Evolutionary conservation across 169 alveolate genomes (phyloP).

Genomic region (Eimeria zaria): DNA sequence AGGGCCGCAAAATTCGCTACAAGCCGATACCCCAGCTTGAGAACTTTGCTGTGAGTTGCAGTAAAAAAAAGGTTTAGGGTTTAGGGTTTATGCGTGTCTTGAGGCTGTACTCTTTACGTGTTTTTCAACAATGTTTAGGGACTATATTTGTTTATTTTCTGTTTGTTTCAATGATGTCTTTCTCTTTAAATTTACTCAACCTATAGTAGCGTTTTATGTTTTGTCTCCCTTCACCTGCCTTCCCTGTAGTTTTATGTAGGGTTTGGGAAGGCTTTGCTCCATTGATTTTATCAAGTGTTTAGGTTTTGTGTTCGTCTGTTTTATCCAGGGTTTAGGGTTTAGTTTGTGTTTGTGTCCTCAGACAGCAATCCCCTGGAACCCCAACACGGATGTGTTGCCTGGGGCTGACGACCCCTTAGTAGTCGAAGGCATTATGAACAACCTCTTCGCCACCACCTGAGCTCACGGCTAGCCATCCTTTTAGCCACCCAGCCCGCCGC

Average conservation of each 20-base stretch:
- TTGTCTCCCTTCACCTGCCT: neutral
- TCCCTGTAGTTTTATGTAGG: neutral
- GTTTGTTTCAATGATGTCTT: neutral
- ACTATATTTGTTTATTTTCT: neutral
- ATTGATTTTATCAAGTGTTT: too few species aligned
- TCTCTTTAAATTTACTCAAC: neutral
- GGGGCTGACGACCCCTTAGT: conserved; percentile 74
- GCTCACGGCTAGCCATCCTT: neutral
- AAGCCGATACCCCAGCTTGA: conserved; percentile 87
- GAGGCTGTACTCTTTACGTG: too few species aligned
- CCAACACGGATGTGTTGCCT: conserved; percentile 61
- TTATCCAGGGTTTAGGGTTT: neutral
- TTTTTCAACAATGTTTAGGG: neutral
- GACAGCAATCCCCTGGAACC: conserved; percentile 77
- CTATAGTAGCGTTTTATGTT: neutral
- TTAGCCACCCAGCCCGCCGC: conserved; percentile 2
- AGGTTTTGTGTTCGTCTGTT: too few species aligned
- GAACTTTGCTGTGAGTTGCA: conserved; percentile 80
- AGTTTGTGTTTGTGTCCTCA: neutral
- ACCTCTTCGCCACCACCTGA: conserved; percentile 66
- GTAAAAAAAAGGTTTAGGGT: too few species aligned
- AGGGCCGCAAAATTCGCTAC: conserved; percentile 89
- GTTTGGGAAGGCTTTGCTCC: too few species aligned
- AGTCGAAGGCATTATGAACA: conserved; percentile 64
- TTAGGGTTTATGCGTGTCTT: neutral